Evolutionary conservation across 2,329 filamentous ascomycete genomes (phyloP).

Genomic region (Epichloe coenophiala): DNA sequence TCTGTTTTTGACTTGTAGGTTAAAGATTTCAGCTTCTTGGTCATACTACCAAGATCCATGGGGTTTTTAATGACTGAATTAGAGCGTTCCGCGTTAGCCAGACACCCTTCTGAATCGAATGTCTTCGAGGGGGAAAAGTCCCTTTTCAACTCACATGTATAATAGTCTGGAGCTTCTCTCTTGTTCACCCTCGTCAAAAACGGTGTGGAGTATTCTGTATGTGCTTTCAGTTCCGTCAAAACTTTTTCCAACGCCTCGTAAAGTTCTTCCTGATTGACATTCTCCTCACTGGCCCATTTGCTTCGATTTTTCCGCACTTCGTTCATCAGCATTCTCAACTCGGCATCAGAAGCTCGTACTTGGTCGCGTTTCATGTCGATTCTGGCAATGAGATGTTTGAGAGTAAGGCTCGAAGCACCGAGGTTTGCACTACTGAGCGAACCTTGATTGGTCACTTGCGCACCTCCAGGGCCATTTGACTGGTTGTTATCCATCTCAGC

Average conservation of each 20-base stretch:
- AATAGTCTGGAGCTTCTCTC: slow-evolving; percentile 91
- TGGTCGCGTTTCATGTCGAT: slow-evolving; percentile 87
- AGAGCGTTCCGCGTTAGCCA: neutral
- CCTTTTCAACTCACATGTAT: slow-evolving; percentile 51
- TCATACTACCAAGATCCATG: slow-evolving; percentile 97
- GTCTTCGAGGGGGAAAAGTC: neutral
- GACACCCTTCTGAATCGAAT: neutral
- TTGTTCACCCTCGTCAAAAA: slow-evolving; percentile 94
- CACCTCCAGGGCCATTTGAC: slow-evolving; percentile 31
- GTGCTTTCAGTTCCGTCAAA: slow-evolving; percentile 88
- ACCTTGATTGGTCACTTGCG: slow-evolving; percentile 57
- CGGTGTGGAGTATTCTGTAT: slow-evolving; percentile 93
- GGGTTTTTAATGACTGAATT: slow-evolving; percentile 79
- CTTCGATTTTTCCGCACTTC: slow-evolving; percentile 96
- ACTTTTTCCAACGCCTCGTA: slow-evolving; percentile 97
- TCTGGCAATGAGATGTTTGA: slow-evolving; percentile 92
- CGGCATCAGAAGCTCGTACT: slow-evolving; percentile 84
- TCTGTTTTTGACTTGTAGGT: slow-evolving; percentile 83
- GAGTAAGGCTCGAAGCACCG: slow-evolving; percentile 84
- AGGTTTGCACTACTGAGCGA: slow-evolving; percentile 88
- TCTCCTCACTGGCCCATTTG: slow-evolving; percentile 98
- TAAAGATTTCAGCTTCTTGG: slow-evolving; percentile 81
- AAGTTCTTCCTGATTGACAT: slow-evolving; percentile 91
- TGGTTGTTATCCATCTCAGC: slow-evolving; percentile 70
- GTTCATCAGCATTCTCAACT: slow-evolving; percentile 84